Base-by-base conservation (phyloP, 106 monocot genomes). In the Dendrobium officinale region DNA sequence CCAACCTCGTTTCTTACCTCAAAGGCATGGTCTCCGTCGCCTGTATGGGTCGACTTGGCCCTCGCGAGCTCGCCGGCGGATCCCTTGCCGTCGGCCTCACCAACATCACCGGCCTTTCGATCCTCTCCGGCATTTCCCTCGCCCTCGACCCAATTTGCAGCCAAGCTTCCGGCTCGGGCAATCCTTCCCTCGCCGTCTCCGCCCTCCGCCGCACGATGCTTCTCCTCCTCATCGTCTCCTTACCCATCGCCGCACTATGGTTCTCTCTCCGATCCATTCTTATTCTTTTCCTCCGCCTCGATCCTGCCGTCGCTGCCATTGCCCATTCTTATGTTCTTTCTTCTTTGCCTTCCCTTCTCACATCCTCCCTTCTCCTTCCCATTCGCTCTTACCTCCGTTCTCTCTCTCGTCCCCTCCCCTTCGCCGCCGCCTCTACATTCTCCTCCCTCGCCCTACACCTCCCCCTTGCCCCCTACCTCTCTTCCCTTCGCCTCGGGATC, bases 101-200 rank as follows among this genome's bases (percentile, higher is more conserved):
- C 79, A 92, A 92, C 83, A 89, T 92, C 85, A 89, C 92, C 49
- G 92, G 92, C 82, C 87, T 89, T 86, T 92, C 92, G 2, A 83
- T 89, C 22, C 87, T 92, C 55, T 64, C 89, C 49, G 92, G 92
- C 10, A 85, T 92, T 17, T 80, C 92, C 79, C 77, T 82, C 73
- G 89, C 89, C 77, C 86, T 92, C 85, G 91, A 91, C 55, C 91
- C 91, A 41, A 66, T 92, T 19, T 89, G 55, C 59, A 81, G 85
- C 75, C 92, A 92, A 56, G 89, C 92, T 44, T 86, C 85, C 66
- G 92, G 92, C 9, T 88, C 82, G 16, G 22, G 85, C 56, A 88
- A 88, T 75, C 79, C 11, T 37, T 22, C 77, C 2, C 77, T 88
- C 8, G 81, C 80, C 29, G 15, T 29, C 5, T 29, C 74, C 17